These are phyloP conservation scores for Globisporangium recalcitrans DNA, from an alignment of 352 stramenopile genomes.

Conservation along the genomic window DNA sequence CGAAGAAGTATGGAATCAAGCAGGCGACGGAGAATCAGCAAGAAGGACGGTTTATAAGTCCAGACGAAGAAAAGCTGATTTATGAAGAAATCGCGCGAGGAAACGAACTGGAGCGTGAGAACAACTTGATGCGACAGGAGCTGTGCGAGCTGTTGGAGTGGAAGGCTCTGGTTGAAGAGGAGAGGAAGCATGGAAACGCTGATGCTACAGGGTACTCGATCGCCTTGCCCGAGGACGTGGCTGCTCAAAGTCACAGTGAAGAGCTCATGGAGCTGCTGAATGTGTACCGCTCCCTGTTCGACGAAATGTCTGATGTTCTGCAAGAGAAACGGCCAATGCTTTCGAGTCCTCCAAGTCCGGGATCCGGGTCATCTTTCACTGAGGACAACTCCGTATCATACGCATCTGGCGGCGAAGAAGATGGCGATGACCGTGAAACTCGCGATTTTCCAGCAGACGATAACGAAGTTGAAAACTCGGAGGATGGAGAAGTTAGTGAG, in stretches of 20 bases:
- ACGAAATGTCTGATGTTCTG: conserved; percentile 50
- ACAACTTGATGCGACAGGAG: conserved; percentile 61
- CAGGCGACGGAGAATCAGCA: conserved; percentile 35
- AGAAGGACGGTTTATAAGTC: conserved; percentile 18
- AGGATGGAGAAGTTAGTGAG: conserved; percentile 31
- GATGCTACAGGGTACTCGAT: conserved; percentile 17
- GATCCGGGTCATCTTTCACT: conserved; percentile 58
- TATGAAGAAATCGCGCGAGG: conserved; percentile 34
- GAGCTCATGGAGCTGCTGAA: conserved; percentile 60
- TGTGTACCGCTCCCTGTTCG: conserved; percentile 62
- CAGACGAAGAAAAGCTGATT: conserved; percentile 32
- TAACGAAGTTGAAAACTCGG: conserved; percentile 29
- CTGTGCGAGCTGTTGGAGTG: conserved; percentile 69
- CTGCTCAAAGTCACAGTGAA: conserved; percentile 24
- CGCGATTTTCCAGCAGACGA: conserved; percentile 29
- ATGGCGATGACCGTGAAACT: conserved; percentile 30
- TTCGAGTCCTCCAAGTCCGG: conserved; percentile 39
- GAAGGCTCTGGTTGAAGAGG: conserved; percentile 58
- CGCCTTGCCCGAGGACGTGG: background rate
- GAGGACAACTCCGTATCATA: conserved; percentile 67
- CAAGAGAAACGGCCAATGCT: conserved; percentile 47
- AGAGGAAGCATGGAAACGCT: conserved; percentile 30
- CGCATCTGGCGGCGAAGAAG: conserved; percentile 30
- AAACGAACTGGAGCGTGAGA: conserved; percentile 59
- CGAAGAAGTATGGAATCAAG: conserved; percentile 12